These are phyloP conservation scores for Bondarzewia mesenterica DNA, from an alignment of 1,284 basidiomycete genomes.

Conservation along the genomic window DNA sequence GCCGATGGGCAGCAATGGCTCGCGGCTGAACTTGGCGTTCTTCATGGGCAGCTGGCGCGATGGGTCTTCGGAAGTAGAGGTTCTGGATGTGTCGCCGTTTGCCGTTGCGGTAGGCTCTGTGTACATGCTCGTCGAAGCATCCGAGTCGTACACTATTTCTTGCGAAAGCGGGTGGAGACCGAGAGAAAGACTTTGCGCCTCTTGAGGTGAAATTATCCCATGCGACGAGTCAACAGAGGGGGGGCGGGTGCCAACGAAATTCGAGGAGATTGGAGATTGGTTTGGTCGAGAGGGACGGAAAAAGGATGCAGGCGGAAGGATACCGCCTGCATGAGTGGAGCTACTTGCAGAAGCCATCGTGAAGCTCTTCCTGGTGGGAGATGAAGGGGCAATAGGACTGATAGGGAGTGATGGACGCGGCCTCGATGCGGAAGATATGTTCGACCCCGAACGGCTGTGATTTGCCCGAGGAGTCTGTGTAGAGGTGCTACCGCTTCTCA, in stretches of 20 bases:
- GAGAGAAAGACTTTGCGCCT: conserved; percentile 16
- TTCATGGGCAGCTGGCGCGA: conserved; percentile 19
- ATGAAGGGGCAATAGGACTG: conserved; percentile 8
- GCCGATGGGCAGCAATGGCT: conserved; percentile 53
- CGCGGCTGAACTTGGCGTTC: conserved; percentile 52
- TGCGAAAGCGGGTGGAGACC: conserved; percentile 20
- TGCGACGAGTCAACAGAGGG: conserved; percentile 28
- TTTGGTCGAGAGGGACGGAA: conserved; percentile 59
- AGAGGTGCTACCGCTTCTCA: conserved; percentile 7
- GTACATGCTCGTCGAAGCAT: conserved; percentile 22
- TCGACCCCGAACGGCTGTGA: conserved; percentile 9
- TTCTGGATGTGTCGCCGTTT: conserved; percentile 19
- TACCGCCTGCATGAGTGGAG: conserved; percentile 58
- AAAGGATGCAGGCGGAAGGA: conserved; percentile 67
- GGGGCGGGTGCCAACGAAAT: conserved; percentile 11
- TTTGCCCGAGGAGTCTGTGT: not conserved
- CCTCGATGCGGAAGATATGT: conserved; percentile 10
- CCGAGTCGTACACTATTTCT: conserved; percentile 21
- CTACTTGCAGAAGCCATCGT: conserved; percentile 9
- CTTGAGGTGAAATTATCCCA: conserved; percentile 21
- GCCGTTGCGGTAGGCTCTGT: conserved; percentile 3
- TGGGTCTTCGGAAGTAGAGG: conserved; percentile 22
- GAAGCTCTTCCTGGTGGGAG: conserved; percentile 10
- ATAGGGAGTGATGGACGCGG: conserved; percentile 4
- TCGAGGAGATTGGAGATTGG: conserved; percentile 22